phyloP scores from a whole-genome alignment of 306 rosid species.

The Prosopis cineraria region DNA sequence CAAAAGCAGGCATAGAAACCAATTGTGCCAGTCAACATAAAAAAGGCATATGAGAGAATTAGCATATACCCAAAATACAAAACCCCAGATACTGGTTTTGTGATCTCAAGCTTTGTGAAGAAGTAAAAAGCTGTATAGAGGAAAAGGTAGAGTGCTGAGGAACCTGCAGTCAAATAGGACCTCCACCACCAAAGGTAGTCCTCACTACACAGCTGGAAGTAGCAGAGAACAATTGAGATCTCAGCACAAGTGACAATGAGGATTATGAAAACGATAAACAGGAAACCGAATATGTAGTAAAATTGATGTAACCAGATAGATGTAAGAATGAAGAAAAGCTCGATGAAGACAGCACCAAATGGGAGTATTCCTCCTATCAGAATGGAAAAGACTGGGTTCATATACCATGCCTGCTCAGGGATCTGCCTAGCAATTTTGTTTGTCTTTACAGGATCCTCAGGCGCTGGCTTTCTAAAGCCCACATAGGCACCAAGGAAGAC shows the following conservation, averaged over 20 bases:
- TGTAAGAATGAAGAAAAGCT: conserved; percentile 76
- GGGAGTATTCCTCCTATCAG: conserved; percentile 80
- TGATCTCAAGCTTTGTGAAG: conserved; percentile 74
- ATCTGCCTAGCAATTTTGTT: conserved; percentile 73
- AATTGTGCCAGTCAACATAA: conserved; percentile 72
- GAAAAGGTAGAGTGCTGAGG: conserved; percentile 76
- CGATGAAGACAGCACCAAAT: conserved; percentile 77
- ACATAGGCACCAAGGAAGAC: conserved; percentile 60
- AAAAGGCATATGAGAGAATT: conserved; percentile 65
- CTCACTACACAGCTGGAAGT: conserved; percentile 82
- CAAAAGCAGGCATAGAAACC: conserved; percentile 78
- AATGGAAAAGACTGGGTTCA: conserved; percentile 60
- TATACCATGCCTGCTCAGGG: conserved; percentile 80
- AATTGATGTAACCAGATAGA: conserved; percentile 78
- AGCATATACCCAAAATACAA: conserved; percentile 77
- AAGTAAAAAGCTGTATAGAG: conserved; percentile 69
- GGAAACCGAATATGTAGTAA: conserved; percentile 71
- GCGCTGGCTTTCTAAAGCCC: conserved; percentile 59
- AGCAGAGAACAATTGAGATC: conserved; percentile 74
- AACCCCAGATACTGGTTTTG: conserved; percentile 68
- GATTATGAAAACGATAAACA: conserved; percentile 67
- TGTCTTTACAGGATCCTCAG: conserved; percentile 72
- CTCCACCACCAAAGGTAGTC: conserved; percentile 89
- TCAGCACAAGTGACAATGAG: conserved; percentile 74
- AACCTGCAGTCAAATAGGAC: conserved; percentile 72